phyloP scores from a whole-genome alignment of 331 rosid species.

The Dryas integrifolia region DNA sequence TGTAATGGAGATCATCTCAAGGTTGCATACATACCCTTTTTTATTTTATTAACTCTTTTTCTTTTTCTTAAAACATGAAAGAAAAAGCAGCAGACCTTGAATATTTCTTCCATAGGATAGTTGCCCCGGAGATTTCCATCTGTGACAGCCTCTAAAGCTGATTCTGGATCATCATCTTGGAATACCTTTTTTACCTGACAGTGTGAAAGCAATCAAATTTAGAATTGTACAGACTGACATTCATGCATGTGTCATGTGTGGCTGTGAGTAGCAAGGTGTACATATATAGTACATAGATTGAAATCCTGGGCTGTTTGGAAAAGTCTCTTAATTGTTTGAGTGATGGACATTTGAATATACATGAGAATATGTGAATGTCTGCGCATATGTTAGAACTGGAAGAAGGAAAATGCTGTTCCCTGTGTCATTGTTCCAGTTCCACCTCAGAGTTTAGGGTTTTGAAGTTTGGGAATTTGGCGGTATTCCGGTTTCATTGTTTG shows the following conservation, averaged over 20 bases:
- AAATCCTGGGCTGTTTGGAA: too few species aligned
- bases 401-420: too few species aligned
- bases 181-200: slow-evolving; percentile 52
- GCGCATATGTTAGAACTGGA: too few species aligned
- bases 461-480: not conserved
- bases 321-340: too few species aligned
- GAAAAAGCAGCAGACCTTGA: slow-evolving; percentile 41
- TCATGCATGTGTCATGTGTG: too few species aligned
- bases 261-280: not conserved
- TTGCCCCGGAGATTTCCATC: slow-evolving; percentile 57
- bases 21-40: too few species aligned
- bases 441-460: not conserved
- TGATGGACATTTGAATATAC: not conserved
- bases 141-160: slow-evolving; percentile 48
- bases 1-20: too few species aligned
- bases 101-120: slow-evolving; percentile 49
- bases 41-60: not conserved
- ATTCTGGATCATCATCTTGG: slow-evolving; percentile 45
- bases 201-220: slow-evolving; percentile 16
- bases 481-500: not conserved
- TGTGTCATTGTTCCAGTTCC: too few species aligned
- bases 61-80: not conserved
- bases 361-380: too few species aligned
- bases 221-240: not conserved
- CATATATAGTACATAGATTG: not conserved